A percentile compares a stretch with the other conserved stretches of the same genome.
Evolutionary conservation across 495 filamentous ascomycete species (phyloP).

Genomic region (Penicillium canariense): DNA sequence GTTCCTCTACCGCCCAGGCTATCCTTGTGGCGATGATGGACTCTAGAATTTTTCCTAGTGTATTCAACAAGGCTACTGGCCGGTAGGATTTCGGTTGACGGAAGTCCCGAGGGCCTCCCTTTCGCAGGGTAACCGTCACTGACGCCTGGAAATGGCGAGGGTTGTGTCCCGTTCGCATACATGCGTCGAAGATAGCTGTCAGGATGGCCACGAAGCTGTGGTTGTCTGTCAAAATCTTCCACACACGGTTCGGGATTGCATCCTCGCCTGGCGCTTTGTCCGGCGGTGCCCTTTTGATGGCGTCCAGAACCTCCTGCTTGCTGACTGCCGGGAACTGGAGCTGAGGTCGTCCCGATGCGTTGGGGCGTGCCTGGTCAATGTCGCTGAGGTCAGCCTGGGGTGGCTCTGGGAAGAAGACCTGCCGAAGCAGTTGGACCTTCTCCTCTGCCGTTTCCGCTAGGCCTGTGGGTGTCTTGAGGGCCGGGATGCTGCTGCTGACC

Average conservation of each 20-base stretch:
- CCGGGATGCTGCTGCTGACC: conserved; percentile 3
- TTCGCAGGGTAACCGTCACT: no score
- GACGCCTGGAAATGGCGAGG: no score
- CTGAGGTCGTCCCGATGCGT: background rate
- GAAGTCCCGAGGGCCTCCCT: no score
- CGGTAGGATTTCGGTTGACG: no score
- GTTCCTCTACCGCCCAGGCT: conserved; percentile 7
- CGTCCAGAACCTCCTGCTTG: background rate
- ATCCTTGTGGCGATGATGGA: conserved; percentile 16
- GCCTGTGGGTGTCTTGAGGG: background rate
- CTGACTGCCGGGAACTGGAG: background rate
- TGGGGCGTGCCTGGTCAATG: no score
- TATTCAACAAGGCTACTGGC: conserved; percentile 28
- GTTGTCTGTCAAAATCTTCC: conserved; percentile 6
- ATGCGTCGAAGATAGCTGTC: conserved; percentile 22
- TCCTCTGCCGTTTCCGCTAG: conserved; percentile 6
- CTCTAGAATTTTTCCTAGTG: conserved; percentile 27
- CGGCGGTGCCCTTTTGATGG: conserved; percentile 9
- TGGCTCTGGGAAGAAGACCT: conserved; percentile 26
- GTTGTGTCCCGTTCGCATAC: conserved; percentile 18
- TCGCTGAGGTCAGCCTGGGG: conserved; percentile 20
- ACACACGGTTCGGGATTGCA: conserved; percentile 21
- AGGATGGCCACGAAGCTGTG: background rate
- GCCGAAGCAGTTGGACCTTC: conserved; percentile 17
- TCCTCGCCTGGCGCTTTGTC: conserved; percentile 30